phyloP scores from a whole-genome alignment of 2,329 filamentous ascomycete species.

The Pseudogymnoascus sp. region DNA sequence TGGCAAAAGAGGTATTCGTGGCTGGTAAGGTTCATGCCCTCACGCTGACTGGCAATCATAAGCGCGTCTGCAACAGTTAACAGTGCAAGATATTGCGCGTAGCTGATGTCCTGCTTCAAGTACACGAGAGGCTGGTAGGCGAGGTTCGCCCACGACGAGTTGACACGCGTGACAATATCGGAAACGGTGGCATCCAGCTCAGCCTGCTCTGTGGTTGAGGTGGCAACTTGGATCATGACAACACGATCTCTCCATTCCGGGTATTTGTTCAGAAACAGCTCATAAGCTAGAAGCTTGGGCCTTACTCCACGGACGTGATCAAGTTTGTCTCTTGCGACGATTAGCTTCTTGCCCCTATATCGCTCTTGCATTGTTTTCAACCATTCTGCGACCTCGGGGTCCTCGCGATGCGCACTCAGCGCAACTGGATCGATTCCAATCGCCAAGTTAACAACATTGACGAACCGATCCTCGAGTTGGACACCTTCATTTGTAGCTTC shows the following conservation, averaged over 20 bases:
- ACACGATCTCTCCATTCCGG: conserved; percentile 83
- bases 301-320: conserved; percentile 87
- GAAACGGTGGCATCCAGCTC: conserved; percentile 84
- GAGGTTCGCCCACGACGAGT: conserved; percentile 82
- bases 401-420: conserved; percentile 62
- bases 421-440: conserved; percentile 87
- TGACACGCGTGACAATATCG: conserved; percentile 90
- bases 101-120: conserved; percentile 88
- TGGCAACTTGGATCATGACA: conserved; percentile 88
- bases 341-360: conserved; percentile 81
- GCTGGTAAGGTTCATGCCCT: conserved; percentile 94
- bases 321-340: conserved; percentile 89
- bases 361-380: conserved; percentile 71
- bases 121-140: conserved; percentile 91
- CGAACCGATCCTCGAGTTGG: conserved; percentile 85
- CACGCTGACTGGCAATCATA: conserved; percentile 90
- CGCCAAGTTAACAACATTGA: conserved; percentile 76
- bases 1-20: conserved; percentile 94
- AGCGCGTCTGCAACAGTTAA: conserved; percentile 83
- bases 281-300: conserved; percentile 83
- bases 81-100: conserved; percentile 85
- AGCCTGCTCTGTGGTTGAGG: conserved; percentile 79
- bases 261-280: conserved; percentile 89
- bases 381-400: conserved; percentile 70
- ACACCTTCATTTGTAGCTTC: conserved; percentile 84